Conservation (phyloP, 2,329 filamentous ascomycete genomes). For the Monosporascus ibericus region DNA sequence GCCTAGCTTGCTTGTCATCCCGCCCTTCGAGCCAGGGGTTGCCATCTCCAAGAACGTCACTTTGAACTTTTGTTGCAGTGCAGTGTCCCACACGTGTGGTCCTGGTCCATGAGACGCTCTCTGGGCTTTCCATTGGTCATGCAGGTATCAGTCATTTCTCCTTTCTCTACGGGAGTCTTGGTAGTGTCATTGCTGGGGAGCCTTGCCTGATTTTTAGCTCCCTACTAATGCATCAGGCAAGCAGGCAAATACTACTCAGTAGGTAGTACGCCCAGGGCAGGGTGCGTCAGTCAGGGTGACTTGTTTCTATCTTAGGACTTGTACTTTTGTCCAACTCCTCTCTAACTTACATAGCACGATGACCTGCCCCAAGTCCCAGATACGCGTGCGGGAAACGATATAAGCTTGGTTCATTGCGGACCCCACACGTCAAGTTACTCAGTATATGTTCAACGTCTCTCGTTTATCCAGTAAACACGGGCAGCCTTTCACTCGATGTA, state of each 20-base stretch:
- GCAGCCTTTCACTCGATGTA: background rate
- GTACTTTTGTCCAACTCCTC: background rate
- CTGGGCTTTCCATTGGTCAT: background rate
- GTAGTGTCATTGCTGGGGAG: background rate
- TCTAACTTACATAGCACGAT: background rate
- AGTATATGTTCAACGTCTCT: background rate
- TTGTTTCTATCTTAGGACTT: background rate
- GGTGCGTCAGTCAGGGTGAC: background rate
- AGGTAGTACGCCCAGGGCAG: background rate
- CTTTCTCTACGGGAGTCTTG: background rate
- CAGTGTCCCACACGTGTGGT: background rate
- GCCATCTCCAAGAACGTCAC: background rate
- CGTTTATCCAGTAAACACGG: background rate
- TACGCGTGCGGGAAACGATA: background rate
- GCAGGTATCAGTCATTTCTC: background rate
- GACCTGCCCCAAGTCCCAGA: background rate
- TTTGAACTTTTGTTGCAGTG: background rate
- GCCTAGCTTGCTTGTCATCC: background rate
- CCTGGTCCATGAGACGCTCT: background rate
- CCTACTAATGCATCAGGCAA: background rate
- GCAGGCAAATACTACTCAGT: background rate
- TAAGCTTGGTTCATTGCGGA: background rate
- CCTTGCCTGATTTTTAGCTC: background rate
- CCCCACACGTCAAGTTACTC: background rate
- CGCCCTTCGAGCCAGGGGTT: background rate